Evolutionary conservation across 768 basidiomycete species (phyloP), one percentile per base, ranked within the genome.

Genomic region (Harrya chromipes): DNA sequence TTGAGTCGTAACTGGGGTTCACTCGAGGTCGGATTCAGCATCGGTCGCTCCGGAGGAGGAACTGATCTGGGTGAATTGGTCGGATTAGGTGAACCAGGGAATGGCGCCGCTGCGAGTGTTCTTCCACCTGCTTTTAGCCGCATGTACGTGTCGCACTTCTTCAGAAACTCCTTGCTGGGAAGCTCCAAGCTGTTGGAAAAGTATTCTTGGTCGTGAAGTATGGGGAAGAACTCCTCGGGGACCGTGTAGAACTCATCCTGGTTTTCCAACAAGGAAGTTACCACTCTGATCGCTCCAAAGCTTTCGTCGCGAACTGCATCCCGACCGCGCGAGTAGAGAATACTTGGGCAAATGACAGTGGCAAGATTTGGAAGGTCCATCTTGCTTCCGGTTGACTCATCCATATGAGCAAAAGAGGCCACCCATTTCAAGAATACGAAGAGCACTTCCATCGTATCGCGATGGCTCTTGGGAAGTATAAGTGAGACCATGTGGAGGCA

Each of bases 351-450:
- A 58, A 98, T 94, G 70, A 98, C 95, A 9, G 93, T 97, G 31
- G 97, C 93, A 57, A 99, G 79, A 68, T 99, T 99, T 16, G 79
- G 79, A 40, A 98, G 75, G 69, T 99, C 97, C 97, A 99, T 99
- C 74, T 95, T 94, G 72, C 90, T 94, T 36, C 94, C 94, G 0
- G 95, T 97, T 63, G 91, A 90, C 58, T 94, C 92, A 62, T 97
- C 94, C 75, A 94, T 84, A 70, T 99, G 95, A 42, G 97, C 93
- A 67, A 99, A 99, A 2, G 94, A 97, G 10, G 95, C 95, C 11
- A 99, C 97, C 97, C 97, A 99, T 71, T 97, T 97, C 57, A 99
- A 78, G 75, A 99, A 99, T 26, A 97, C 94, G 64, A 97, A 97
- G 43, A 99, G 74, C 43, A 97, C 91, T 70, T 99, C 97, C 82